These are phyloP conservation scores for Otatea glauca DNA, from an alignment of 176 grass and related monocot species.

Conservation along the genomic window DNA sequence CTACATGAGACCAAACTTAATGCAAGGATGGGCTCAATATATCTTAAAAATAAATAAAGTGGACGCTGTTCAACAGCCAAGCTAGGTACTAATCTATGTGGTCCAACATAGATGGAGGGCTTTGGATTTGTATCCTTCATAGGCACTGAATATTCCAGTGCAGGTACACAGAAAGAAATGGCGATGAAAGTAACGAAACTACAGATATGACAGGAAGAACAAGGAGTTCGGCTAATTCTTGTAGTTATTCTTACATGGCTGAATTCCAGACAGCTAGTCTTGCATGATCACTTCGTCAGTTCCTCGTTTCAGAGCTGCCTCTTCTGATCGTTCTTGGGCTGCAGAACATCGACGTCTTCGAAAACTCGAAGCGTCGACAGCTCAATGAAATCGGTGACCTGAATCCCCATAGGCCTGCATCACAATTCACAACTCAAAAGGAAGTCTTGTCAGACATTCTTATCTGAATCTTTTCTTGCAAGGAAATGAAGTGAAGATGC, in stretches of 20 bases:
- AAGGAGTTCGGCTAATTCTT: neutral
- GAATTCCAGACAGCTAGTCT: neutral
- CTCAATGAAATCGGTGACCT: conserved; percentile 48
- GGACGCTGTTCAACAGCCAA: neutral
- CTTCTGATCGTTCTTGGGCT: conserved; percentile 29
- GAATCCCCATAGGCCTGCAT: conserved; percentile 34
- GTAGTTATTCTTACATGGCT: neutral
- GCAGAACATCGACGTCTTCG: conserved; percentile 42
- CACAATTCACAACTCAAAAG: neutral
- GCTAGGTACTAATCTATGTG: neutral
- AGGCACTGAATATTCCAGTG: neutral
- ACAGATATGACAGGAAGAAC: neutral
- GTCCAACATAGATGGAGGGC: neutral
- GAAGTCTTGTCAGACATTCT: neutral
- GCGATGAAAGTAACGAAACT: neutral
- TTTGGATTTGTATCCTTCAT: neutral
- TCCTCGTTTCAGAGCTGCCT: conserved; percentile 3
- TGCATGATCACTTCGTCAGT: neutral
- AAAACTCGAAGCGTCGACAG: conserved; percentile 38
- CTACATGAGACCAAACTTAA: neutral
- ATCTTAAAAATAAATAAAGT: neutral
- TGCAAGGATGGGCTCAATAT: neutral
- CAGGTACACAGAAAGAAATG: neutral
- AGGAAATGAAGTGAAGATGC: neutral
- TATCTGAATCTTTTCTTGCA: neutral